A percentile compares a stretch with the other conserved stretches of the same genome.
These are phyloP conservation scores for Nicotiana obtusifolia DNA, from an alignment of 257 asterid genomes.

Conservation along the genomic window DNA sequence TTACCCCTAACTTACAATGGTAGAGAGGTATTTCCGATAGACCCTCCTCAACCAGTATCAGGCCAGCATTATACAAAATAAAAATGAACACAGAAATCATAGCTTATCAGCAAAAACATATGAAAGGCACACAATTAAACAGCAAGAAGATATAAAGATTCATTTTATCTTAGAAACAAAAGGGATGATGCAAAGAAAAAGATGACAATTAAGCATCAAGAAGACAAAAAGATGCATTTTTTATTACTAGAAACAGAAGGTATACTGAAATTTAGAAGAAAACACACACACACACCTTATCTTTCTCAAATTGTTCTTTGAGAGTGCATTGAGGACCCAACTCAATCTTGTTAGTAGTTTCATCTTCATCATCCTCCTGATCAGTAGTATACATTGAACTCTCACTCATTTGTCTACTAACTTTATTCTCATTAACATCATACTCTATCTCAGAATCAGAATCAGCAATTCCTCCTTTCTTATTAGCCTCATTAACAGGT, in stretches of 20 bases:
- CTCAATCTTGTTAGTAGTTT: conserved; percentile 50
- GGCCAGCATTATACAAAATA: too few relatives aligned
- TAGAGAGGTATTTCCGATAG: too few relatives aligned
- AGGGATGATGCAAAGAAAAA: not conserved
- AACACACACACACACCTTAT: conserved; percentile 45
- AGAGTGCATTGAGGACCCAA: conserved; percentile 92
- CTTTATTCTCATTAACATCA: conserved; percentile 20
- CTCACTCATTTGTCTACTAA: conserved; percentile 67
- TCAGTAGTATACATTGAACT: conserved; percentile 59
- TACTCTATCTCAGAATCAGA: not conserved
- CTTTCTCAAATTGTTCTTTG: conserved; percentile 83
- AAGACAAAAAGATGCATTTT: not conserved
- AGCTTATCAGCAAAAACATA: conserved; percentile 1
- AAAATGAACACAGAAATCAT: not conserved
- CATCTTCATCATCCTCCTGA: conserved; percentile 79
- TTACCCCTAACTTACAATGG: too few relatives aligned
- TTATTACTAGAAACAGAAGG: not conserved
- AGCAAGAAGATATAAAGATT: not conserved
- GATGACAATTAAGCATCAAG: not conserved
- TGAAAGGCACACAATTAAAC: not conserved
- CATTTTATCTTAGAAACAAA: not conserved
- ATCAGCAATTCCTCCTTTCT: conserved; percentile 16
- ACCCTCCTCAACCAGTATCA: too few relatives aligned
- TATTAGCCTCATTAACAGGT: conserved; percentile 23
- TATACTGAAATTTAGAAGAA: not conserved